Evolutionary conservation across 2,329 filamentous ascomycete species (phyloP), one percentile per base, ranked within the genome.

Genomic region (Neofusicoccum parvum): DNA sequence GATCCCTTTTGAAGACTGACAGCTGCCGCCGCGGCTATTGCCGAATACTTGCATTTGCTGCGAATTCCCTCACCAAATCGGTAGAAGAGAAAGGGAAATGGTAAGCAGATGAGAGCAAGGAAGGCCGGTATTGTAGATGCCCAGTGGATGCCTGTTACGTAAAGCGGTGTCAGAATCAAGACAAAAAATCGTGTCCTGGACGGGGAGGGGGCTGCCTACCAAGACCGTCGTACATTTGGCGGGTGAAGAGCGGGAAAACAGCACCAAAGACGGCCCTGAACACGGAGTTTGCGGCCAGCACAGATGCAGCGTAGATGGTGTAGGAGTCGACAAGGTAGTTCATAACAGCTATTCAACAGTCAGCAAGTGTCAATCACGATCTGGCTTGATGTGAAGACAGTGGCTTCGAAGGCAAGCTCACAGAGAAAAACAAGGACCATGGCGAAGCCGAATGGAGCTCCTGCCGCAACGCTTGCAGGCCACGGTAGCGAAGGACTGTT

Each of bases 211-310:
- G 14, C n/a, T 43, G 5, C 54, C 2, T 45, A 49, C 72, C 77
- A 3, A 79, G 68, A 41, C 68, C 60, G 10, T 67, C 67, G 70
- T 83, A 83, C 81, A 83, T 92, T 72, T 92, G 88, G 1, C 81
- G 84, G 0, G 90, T 87, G 75, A 95, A 95, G 1, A 95, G 84
- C 0, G 92, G 92, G 81, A 96, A 95, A 0, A 85, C 88, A 2
- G 91, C 90, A 68, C 91, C 92, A 68, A 89, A 90, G 9, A 93
- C 80, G 0, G 90, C 93, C 70, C 92, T 88, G 43, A 96, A 79
- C 72, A 96, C 90, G 0, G 91, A 91, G 77, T 94, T 92, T 56
- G 90, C 90, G 2, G 91, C 91, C 9, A 94, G 80, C 0, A 89
- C 90, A 0, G 88, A 91, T 0, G 91, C 91, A 0, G 92, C 91